These are phyloP conservation scores for Novakomyces olei DNA, from an alignment of 805 yeast species.

Conservation along the genomic window DNA sequence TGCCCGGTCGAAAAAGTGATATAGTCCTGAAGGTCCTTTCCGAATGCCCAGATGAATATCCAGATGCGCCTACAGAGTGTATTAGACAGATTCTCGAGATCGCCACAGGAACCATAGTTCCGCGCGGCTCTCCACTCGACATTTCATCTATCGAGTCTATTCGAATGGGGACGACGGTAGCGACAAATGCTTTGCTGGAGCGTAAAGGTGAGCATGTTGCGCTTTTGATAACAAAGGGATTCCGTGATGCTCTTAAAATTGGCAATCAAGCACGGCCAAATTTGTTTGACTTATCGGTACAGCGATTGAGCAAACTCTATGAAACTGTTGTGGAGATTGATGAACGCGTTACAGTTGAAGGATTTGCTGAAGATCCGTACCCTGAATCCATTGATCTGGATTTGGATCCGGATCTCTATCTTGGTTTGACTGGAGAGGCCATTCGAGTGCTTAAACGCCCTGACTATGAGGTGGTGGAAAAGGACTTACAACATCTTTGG, in stretches of 20 bases:
- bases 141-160: slow-evolving; percentile 30
- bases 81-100: slow-evolving; percentile 54
- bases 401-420: slow-evolving; percentile 19
- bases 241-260: slow-evolving; percentile 55
- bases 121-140: slow-evolving; percentile 27
- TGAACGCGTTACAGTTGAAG: slow-evolving; percentile 72
- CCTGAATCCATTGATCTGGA: slow-evolving; percentile 6
- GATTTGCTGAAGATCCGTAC: slow-evolving; percentile 50
- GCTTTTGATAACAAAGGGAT: slow-evolving; percentile 69
- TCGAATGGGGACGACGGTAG: slow-evolving; percentile 85
- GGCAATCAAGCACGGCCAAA: slow-evolving; percentile 86
- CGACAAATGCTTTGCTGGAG: slow-evolving; percentile 83
- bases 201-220: slow-evolving; percentile 81
- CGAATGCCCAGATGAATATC: slow-evolving; percentile 69
- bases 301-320: slow-evolving; percentile 49
- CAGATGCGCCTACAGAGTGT: slow-evolving; percentile 85
- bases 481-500: slow-evolving; percentile 24
- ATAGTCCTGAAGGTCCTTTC: slow-evolving; percentile 58
- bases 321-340: slow-evolving; percentile 62
- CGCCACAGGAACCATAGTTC: slow-evolving; percentile 30
- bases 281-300: slow-evolving; percentile 63
- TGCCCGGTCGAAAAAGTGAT: slow-evolving; percentile 31
- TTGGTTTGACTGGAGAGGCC: slow-evolving; percentile 48
- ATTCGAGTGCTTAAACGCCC: slow-evolving; percentile 36
- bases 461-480: slow-evolving; percentile 21